Conservation (phyloP, 306 rosid species). For the Ceratonia siliqua region DNA sequence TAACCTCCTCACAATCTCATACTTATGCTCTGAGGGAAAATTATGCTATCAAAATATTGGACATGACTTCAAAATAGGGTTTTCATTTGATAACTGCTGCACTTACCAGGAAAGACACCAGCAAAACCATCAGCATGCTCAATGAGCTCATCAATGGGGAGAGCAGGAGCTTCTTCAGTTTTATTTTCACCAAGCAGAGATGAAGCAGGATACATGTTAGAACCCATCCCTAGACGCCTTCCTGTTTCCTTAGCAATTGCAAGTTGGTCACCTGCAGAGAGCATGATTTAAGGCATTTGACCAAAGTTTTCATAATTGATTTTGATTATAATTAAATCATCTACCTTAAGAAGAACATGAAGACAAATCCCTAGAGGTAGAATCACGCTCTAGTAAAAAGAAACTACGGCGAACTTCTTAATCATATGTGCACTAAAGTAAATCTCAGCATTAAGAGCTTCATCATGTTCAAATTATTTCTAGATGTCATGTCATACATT, state of each 20-base stretch:
- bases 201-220: slow-evolving; percentile 77
- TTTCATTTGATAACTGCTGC: background rate
- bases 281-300: slow-evolving; percentile 21
- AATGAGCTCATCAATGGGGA: slow-evolving; percentile 68
- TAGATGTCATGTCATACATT: background rate
- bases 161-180: slow-evolving; percentile 38
- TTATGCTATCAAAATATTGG: slow-evolving; percentile 10
- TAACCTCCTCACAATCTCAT: slow-evolving; percentile 70
- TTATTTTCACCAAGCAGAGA: slow-evolving; percentile 60
- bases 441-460: background rate
- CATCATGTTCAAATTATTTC: background rate
- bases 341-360: background rate
- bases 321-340: background rate
- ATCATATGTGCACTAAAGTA: background rate
- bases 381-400: background rate
- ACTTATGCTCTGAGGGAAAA: slow-evolving; percentile 59
- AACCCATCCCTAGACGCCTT: slow-evolving; percentile 78
- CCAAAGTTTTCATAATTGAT: background rate
- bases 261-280: slow-evolving; percentile 66
- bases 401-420: slow-evolving; percentile 5
- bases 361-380: background rate
- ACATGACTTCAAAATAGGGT: background rate
- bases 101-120: slow-evolving; percentile 78
- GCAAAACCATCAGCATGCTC: slow-evolving; percentile 81
- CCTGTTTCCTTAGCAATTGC: slow-evolving; percentile 77